Conservation (phyloP, 495 filamentous ascomycete species). For the Staphylotrichum longicolle region DNA sequence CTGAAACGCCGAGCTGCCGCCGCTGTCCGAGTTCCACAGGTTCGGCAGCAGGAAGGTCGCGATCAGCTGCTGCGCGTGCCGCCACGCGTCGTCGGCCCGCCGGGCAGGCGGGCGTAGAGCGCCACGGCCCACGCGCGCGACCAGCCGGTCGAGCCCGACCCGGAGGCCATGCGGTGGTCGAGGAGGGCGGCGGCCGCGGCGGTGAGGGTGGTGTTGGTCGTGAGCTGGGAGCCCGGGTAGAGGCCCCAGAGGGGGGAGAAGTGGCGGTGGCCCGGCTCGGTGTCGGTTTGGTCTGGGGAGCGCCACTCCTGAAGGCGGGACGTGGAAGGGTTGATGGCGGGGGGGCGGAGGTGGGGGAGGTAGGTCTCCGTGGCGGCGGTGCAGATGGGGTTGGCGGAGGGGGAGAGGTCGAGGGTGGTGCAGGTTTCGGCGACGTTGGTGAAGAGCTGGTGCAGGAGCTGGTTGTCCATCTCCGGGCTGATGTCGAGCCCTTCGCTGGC, state of each 20-base stretch:
- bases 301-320: neutral
- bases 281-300: neutral
- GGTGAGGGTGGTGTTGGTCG: neutral
- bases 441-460: constrained; percentile 7
- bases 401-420: neutral
- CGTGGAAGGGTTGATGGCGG: neutral
- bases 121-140: neutral
- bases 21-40: constrained; percentile 4
- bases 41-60: neutral
- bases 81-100: neutral
- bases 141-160: neutral
- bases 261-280: constrained; percentile 3
- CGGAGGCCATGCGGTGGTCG: neutral
- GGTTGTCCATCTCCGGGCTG: constrained; percentile 12
- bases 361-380: neutral
- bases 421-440: neutral
- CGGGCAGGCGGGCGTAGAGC: neutral
- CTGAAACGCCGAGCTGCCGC: neutral
- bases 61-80: neutral
- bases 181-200: neutral
- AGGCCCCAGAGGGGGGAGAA: neutral
- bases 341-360: neutral
- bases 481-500: constrained; percentile 31
- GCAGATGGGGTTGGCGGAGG: neutral
- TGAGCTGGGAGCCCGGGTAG: neutral